Percentiles rank a stretch among this genome's conserved stretches.
Conservation (phyloP, 2,329 filamentous ascomycete genomes). For the Thelonectria discophora region DNA sequence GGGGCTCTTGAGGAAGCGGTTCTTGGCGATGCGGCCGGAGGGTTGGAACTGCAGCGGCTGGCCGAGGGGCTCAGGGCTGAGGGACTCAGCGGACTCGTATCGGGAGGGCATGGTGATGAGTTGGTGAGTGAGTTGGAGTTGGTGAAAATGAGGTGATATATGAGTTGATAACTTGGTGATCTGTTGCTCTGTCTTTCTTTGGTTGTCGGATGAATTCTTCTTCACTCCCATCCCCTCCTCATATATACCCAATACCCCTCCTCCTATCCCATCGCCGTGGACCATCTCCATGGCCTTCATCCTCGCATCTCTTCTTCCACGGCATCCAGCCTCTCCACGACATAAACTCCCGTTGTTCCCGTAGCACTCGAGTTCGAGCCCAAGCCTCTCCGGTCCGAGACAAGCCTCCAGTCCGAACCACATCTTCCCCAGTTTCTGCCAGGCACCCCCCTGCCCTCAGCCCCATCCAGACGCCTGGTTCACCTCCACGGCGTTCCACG, state of each 20-base stretch:
- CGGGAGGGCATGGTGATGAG: conserved; percentile 28
- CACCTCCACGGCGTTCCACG: conserved; percentile 27
- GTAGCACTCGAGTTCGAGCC: not conserved
- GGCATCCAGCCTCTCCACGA: not conserved
- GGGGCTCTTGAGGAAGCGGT: conserved; percentile 72
- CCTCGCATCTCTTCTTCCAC: conserved; percentile 1
- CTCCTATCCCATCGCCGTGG: conserved; percentile 6
- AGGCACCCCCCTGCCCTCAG: not conserved
- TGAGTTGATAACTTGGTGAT: too few species aligned
- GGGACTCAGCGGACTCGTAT: conserved; percentile 29
- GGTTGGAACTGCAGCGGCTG: conserved; percentile 56
- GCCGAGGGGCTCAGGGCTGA: conserved; percentile 45
- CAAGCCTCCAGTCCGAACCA: too few species aligned
- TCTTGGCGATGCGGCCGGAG: conserved; percentile 61
- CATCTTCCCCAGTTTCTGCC: too few species aligned
- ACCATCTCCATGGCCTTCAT: not conserved
- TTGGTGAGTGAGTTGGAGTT: not conserved
- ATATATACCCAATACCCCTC: conserved; percentile 3
- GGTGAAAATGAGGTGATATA: not conserved
- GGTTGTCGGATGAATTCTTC: not conserved
- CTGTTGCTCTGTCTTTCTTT: not conserved
- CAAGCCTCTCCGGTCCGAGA: not conserved
- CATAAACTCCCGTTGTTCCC: not conserved
- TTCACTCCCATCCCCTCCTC: not conserved
- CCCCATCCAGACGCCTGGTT: not conserved